phyloP scores from a whole-genome alignment of 805 yeast genomes.

The Cyberlindnera suaveolens region DNA sequence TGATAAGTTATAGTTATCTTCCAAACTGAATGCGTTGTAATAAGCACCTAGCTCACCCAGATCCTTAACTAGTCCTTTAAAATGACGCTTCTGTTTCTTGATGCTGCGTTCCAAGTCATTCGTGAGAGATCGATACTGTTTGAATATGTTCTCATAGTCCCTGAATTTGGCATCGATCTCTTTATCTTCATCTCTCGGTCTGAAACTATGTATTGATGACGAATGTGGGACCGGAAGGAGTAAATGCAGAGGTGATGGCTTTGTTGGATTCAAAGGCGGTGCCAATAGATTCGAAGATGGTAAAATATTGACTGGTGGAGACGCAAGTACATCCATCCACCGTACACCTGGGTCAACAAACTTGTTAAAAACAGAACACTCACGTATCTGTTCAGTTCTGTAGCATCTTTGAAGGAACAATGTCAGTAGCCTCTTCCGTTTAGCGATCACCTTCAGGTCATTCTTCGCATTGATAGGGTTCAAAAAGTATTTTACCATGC shows the following conservation, averaged over 20 bases:
- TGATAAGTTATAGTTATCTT: slow-evolving; percentile 38
- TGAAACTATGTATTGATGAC: slow-evolving; percentile 24
- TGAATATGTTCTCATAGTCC: slow-evolving; percentile 23
- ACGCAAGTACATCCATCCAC: slow-evolving; percentile 69
- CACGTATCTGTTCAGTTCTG: slow-evolving; percentile 46
- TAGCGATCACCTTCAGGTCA: slow-evolving; percentile 46
- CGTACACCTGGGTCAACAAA: slow-evolving; percentile 81
- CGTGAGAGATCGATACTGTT: slow-evolving; percentile 20
- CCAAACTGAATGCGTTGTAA: slow-evolving; percentile 54
- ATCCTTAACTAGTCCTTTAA: slow-evolving; percentile 53
- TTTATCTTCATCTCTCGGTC: slow-evolving; percentile 15
- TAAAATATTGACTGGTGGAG: slow-evolving; percentile 49
- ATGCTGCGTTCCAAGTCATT: slow-evolving; percentile 14
- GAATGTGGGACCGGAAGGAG: slow-evolving; percentile 57
- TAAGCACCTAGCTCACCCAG: slow-evolving; percentile 74
- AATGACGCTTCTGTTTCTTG: slow-evolving; percentile 28
- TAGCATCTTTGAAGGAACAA: slow-evolving; percentile 76
- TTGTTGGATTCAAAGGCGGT: slow-evolving; percentile 55
- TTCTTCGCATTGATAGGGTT: slow-evolving; percentile 38
- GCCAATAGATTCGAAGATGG: slow-evolving; percentile 49
- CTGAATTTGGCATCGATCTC: slow-evolving; percentile 14
- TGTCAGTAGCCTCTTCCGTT: slow-evolving; percentile 67
- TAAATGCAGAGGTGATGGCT: slow-evolving; percentile 53
- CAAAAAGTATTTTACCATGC: slow-evolving; percentile 41
- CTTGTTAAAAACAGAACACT: slow-evolving; percentile 58